Evolutionary conservation across 2,329 filamentous ascomycete genomes (phyloP).

Genomic region (Ophiostoma novo-ulmi): DNA sequence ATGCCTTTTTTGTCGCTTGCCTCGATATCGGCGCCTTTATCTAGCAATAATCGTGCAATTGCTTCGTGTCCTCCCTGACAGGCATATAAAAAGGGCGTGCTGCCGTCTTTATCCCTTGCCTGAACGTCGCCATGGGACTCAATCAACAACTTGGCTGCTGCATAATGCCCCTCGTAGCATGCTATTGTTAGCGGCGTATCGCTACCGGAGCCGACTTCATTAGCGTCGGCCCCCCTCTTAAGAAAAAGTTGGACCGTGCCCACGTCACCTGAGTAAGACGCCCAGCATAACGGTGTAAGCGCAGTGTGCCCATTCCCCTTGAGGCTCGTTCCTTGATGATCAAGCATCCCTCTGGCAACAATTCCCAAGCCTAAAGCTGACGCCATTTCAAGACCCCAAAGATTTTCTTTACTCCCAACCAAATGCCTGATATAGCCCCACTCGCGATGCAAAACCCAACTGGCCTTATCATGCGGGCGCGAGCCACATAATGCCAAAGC

Average conservation of each 20-base stretch:
- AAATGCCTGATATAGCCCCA: too few species aligned
- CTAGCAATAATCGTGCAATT: too few species aligned
- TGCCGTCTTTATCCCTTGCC: not conserved
- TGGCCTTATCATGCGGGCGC: not conserved
- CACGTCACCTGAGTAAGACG: not conserved
- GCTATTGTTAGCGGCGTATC: not conserved
- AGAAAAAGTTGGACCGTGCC: not conserved
- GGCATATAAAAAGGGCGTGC: not conserved
- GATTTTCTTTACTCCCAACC: too few species aligned
- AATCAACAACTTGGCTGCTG: not conserved
- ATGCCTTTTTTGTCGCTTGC: too few species aligned
- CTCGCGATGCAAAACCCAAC: not conserved
- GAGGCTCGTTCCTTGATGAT: not conserved
- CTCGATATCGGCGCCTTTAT: too few species aligned
- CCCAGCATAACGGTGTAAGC: not conserved
- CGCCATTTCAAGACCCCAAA: not conserved
- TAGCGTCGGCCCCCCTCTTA: not conserved
- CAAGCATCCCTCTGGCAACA: not conserved
- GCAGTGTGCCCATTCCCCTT: not conserved
- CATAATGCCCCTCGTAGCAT: not conserved
- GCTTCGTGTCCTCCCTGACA: not conserved
- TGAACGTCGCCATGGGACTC: not conserved
- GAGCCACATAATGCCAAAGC: not conserved
- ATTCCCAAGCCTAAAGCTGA: not conserved
- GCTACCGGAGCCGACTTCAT: not conserved